phyloP scores from a whole-genome alignment of 1,284 basidiomycete species.

The Veloboletus limbatus region DNA sequence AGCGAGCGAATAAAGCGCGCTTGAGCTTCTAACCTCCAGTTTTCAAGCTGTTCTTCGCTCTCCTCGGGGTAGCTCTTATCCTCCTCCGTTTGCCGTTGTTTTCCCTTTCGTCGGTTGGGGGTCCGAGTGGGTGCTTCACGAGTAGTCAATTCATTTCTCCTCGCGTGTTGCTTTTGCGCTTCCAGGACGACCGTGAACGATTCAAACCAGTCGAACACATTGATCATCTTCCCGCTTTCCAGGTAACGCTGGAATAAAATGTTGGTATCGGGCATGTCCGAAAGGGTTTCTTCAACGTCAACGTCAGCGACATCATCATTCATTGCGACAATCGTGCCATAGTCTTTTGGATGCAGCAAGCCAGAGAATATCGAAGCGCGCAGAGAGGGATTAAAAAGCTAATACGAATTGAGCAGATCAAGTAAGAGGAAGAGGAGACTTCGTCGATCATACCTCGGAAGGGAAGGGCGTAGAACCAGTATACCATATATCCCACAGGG shows the following conservation, averaged over 20 bases:
- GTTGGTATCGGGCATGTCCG: slow-evolving; percentile 63
- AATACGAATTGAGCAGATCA: slow-evolving; percentile 15
- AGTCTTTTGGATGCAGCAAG: slow-evolving; percentile 57
- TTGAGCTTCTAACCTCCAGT: slow-evolving; percentile 63
- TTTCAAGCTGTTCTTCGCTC: slow-evolving; percentile 42
- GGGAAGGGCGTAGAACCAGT: slow-evolving; percentile 62
- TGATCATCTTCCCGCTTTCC: slow-evolving; percentile 75
- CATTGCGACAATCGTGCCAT: slow-evolving; percentile 23
- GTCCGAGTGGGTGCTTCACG: slow-evolving; percentile 13
- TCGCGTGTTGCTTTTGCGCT: slow-evolving; percentile 40
- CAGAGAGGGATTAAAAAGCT: slow-evolving; percentile 70
- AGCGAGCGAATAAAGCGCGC: slow-evolving; percentile 72
- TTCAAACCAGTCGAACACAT: slow-evolving; percentile 80
- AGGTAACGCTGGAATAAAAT: slow-evolving; percentile 74
- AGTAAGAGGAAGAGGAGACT: background rate
- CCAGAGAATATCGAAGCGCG: slow-evolving; percentile 58
- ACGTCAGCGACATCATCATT: slow-evolving; percentile 13
- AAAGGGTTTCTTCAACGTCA: slow-evolving; percentile 34
- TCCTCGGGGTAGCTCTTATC: slow-evolving; percentile 29
- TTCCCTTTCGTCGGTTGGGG: slow-evolving; percentile 32
- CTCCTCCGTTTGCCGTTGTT: slow-evolving; percentile 17
- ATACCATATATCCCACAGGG: slow-evolving; percentile 71
- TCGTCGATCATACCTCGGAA: slow-evolving; percentile 46
- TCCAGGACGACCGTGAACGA: slow-evolving; percentile 64
- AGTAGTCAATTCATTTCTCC: slow-evolving; percentile 12